Conservation (phyloP, 1,284 basidiomycete genomes). For the Phellopilus nigrolimitatus region DNA sequence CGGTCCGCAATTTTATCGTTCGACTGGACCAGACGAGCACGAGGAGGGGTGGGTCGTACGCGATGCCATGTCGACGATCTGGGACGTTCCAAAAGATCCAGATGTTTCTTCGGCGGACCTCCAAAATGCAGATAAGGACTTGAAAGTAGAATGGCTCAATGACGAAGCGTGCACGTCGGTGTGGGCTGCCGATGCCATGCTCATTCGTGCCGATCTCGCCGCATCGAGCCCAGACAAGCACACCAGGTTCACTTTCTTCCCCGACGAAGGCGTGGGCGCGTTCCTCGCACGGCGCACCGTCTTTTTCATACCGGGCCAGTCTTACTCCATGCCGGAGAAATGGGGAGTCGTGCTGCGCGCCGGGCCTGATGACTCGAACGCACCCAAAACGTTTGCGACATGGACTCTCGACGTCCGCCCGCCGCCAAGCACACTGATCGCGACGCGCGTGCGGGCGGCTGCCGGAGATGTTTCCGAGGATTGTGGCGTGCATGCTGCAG, state of each 20-base stretch:
- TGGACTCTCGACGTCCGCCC: constrained; percentile 47
- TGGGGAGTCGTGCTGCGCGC: neutral
- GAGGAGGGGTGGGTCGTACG: constrained; percentile 46
- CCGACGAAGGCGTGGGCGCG: constrained; percentile 16
- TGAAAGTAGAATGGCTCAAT: constrained; percentile 1
- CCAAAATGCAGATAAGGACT: neutral
- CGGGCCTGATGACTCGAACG: neutral
- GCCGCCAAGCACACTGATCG: constrained; percentile 36
- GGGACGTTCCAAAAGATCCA: constrained; percentile 29
- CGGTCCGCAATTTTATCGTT: constrained; percentile 48
- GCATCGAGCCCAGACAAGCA: neutral
- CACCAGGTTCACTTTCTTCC: constrained; percentile 15
- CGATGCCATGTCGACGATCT: constrained; percentile 40
- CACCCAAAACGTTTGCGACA: constrained; percentile 42
- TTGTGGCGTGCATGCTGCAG: constrained; percentile 37
- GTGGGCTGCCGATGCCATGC: constrained; percentile 17
- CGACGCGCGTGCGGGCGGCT: constrained; percentile 45
- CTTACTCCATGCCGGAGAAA: constrained; percentile 18
- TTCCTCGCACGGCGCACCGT: constrained; percentile 21
- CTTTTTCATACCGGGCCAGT: constrained; percentile 37
- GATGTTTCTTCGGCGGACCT: neutral
- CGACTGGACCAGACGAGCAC: constrained; percentile 36
- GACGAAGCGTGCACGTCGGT: constrained; percentile 13
- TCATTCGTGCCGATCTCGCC: constrained; percentile 19
- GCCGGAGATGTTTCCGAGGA: constrained; percentile 32